These are phyloP conservation scores for Alternaria sp. DNA, from an alignment of 2,329 filamentous ascomycete species.

Conservation along the genomic window DNA sequence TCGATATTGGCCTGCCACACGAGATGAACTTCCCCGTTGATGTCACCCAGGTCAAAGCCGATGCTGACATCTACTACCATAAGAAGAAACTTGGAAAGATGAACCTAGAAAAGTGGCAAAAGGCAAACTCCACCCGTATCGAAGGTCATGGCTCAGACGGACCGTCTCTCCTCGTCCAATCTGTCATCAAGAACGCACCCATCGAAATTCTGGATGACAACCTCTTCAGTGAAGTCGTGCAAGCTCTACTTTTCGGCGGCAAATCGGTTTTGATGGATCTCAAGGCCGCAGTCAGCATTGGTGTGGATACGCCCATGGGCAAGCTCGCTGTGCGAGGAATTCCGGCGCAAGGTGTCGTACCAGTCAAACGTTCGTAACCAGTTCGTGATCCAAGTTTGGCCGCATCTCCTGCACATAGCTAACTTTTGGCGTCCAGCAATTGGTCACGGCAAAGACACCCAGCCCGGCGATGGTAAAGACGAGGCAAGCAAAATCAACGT, in stretches of 20 bases:
- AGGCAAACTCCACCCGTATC: slow-evolving; percentile 79
- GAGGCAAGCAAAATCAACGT: slow-evolving; percentile 66
- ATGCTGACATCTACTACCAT: slow-evolving; percentile 82
- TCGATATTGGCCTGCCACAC: slow-evolving; percentile 79
- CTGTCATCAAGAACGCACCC: slow-evolving; percentile 79
- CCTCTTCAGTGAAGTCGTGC: slow-evolving; percentile 82
- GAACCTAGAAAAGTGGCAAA: slow-evolving; percentile 82
- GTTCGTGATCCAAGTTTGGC: slow-evolving; percentile 52
- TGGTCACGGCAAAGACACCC: slow-evolving; percentile 58
- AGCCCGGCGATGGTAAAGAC: slow-evolving; percentile 42
- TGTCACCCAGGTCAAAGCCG: slow-evolving; percentile 78
- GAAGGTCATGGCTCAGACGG: slow-evolving; percentile 65
- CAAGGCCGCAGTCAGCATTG: slow-evolving; percentile 81
- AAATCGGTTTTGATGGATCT: slow-evolving; percentile 76
- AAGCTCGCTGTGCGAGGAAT: slow-evolving; percentile 82
- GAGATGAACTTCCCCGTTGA: slow-evolving; percentile 88
- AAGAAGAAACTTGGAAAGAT: slow-evolving; percentile 81
- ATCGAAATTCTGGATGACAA: slow-evolving; percentile 82
- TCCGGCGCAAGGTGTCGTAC: slow-evolving; percentile 83
- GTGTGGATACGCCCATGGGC: slow-evolving; percentile 83
- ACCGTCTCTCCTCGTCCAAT: slow-evolving; percentile 75
- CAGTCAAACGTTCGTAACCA: slow-evolving; percentile 89
- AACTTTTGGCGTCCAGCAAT: slow-evolving; percentile 49
- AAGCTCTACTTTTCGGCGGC: slow-evolving; percentile 78
- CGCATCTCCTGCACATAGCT: slow-evolving; percentile 33